Evolutionary conservation across 73 alveolate genomes (phyloP), one percentile per base, ranked within the genome.

Genomic region (Paramecium pentaurelia): DNA sequence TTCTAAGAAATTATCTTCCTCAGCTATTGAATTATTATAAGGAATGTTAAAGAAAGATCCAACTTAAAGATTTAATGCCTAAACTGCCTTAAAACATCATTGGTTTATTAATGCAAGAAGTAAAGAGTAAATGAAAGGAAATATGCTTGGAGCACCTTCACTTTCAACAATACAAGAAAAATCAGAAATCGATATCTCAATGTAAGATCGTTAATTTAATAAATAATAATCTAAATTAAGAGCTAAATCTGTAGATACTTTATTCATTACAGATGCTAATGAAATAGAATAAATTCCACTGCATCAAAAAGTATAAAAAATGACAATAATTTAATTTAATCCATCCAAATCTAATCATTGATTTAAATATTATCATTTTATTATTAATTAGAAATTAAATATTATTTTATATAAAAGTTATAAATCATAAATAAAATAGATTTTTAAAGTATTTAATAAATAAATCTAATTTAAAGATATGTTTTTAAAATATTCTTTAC

Each of bases 81-180:
- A 25, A 25, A 38, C 47, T 11, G 91, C 91, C 11, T 38, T 80
- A 28, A 45, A 80, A 14, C 91, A 80, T 45, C 75, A 80, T 42
- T 80, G 91, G 91, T 80, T 80, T 80, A 80, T 80, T 12, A 80
- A 80, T 80, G 58, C 58, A 9, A 38, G 37, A 42, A 75, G 68
- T n/a, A 80, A 80, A 40, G 75, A 80, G 10, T 80, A 47, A 44
- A 40, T 47, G 34, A 25, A 27, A 22, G 58, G 58, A 73, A 40
- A 73, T 1, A 2, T 47, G 22, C 47, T 80, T 11, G 91, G 77
- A 1, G 64, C 71, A 8, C 91, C 91, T 27, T 42, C 91, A 40
- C 51, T 80, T 20, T 80, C 91, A 22, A 80, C 91, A 18, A 80
- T 80, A 4, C 6, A 32, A 25, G 91, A 80, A 44, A 80, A 80